phyloP scores from a whole-genome alignment of 441 rosid genomes.

The Arabidopsis lyrata region DNA sequence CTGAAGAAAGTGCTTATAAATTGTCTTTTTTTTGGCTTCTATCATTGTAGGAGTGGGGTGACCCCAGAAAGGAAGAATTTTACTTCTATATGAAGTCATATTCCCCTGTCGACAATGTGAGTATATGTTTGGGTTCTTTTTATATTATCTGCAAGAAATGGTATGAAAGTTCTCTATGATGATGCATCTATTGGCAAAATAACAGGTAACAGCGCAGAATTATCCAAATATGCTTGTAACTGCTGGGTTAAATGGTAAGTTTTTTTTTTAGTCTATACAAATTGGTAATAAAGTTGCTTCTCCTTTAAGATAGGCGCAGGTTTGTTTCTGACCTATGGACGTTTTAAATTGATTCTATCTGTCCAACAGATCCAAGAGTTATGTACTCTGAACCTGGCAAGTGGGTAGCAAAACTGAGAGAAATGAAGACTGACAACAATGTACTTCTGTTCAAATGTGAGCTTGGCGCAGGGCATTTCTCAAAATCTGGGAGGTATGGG shows the following conservation, averaged over 20 bases:
- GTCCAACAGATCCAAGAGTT: conserved; percentile 78
- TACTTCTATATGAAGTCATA: conserved; percentile 92
- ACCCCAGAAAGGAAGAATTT: conserved; percentile 86
- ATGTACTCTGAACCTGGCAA: conserved; percentile 92
- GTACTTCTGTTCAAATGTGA: conserved; percentile 82
- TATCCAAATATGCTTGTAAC: conserved; percentile 85
- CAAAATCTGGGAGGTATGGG: conserved; percentile 91
- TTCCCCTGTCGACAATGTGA: conserved; percentile 93
- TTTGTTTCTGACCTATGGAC: conserved; percentile 2
- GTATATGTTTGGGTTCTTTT: conserved; percentile 24
- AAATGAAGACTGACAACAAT: conserved; percentile 75
- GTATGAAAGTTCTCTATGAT: conserved; percentile 4
- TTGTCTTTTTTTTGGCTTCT: background rate
- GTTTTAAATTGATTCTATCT: background rate
- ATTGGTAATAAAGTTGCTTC: background rate
- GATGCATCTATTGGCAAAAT: conserved; percentile 19
- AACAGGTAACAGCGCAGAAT: conserved; percentile 74
- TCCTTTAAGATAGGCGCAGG: background rate
- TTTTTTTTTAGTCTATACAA: background rate
- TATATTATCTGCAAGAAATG: conserved; percentile 23
- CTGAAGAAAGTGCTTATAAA: background rate
- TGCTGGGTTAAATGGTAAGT: conserved; percentile 87
- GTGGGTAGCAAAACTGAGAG: conserved; percentile 90
- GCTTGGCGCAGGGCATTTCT: conserved; percentile 93
- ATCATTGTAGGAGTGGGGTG: conserved; percentile 92